Base-by-base conservation (phyloP, 2,329 filamentous ascomycete species). In the Penicillium sp. region DNA sequence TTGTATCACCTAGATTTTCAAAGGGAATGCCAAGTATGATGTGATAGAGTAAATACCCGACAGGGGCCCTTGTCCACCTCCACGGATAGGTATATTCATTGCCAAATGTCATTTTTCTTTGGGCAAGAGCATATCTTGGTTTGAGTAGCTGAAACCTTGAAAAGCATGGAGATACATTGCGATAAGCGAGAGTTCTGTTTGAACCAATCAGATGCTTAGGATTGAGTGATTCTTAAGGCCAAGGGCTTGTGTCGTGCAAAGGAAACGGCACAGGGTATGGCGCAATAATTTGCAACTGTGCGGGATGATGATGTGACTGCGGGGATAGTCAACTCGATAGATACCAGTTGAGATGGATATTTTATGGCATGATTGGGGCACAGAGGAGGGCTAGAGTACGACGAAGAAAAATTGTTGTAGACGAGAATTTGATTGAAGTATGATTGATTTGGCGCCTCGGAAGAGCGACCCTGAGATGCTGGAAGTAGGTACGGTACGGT, bases 271-370 rank as follows among this genome's bases (percentile, higher is more conserved):
- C 43, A 11, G 4, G 11, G n/a, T 31, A 54, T 54, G 51, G 51
- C 47, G 51, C 51, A 54, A 54, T 54, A 24, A 3, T 54, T 49
- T 49, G 51, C 46, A 36, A 54, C 46, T 14, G 39, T 18, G 2
- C 32, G 22, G 10, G 22, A 32, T 18, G 11, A 54, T 54, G 51
- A 52, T 44, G 52, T 47, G 48, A 52, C 51, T 42, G 34, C 32
- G 47, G 52, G 42, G 44, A 8, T 44, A 9, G 4, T 18, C 24
- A 32, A 8, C 2, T 32, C 9, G n/a, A 13, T 16, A 10, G 11
- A 24, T 31, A 24, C 24, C 18, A 18, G 18, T 18, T 18, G 18
- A 18, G 18, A 27, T 6, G 24, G 24, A 5, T 27, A 27, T 27
- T 8, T 27, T 27, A 8, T 27, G 8, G 24, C 24, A 27, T 27